Base-by-base conservation (phyloP, 345 rosid genomes). In the Geranium brycei region DNA sequence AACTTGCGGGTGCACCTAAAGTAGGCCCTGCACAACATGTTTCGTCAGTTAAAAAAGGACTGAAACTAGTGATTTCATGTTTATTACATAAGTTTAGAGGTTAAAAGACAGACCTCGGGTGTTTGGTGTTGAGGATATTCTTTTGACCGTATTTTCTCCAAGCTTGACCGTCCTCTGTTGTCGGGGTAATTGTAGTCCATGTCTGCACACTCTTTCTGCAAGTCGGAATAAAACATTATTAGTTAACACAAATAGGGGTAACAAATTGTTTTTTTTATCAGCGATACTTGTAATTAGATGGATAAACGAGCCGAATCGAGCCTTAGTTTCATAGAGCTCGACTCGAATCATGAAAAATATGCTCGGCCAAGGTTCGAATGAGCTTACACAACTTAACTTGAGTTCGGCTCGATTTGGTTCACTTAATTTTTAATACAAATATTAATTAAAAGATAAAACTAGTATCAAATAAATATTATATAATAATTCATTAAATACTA, bases 121-220 rank as follows among this genome's bases (percentile, higher is more conserved):
- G 62, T 63, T 75, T 81, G 40, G 89, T 56, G 64, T 88, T 78
- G 64, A 87, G 89, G 60, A 91, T 91, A 61, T 53, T 71, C 62
- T 91, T 91, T 65, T 91, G 98, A 5, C 98, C 98, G 65, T 91
- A 91, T 64, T 91, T 91, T 64, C 98, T 88, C 98, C 98, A 91
- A 13, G 84, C 75, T 64, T 75, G 77, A 63, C 69, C 72, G 28
- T 91, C 98, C 12, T 84, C 85, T n/a, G 19, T 2, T 8, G 68
- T 28, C 11, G 79, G 28, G n/a, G 85, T 66, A n/a, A 75, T 74
- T 19, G 18, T 31, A 5, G 66, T 72, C 80, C 79, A 63, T 35
- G 87, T 66, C 17, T 78, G 66, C 18, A 72, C 68, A 66, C 31
- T 67, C 75, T 75, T 88, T 66, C 98, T 91, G 89, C 59, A 32